Conservation (phyloP, 805 yeast genomes). For the Wickerhamomyces xylosicus region DNA sequence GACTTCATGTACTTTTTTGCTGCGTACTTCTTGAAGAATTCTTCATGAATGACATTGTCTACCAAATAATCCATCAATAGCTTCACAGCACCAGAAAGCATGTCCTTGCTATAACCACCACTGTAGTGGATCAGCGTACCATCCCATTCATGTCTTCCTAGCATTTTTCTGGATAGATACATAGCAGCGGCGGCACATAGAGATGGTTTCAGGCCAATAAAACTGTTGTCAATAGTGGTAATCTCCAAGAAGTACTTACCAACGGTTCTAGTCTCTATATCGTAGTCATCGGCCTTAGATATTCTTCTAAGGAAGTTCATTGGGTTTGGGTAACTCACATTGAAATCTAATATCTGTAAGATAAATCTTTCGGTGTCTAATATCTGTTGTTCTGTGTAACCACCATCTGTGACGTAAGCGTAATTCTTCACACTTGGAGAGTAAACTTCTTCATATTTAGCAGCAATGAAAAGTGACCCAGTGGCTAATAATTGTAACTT, state of each 20-base stretch:
- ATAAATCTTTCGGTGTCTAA: slow-evolving; percentile 76
- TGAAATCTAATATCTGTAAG: slow-evolving; percentile 59
- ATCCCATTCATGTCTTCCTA: slow-evolving; percentile 66
- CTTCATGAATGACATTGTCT: slow-evolving; percentile 80
- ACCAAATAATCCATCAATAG: slow-evolving; percentile 67
- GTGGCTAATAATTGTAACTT: slow-evolving; percentile 80
- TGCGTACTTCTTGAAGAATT: slow-evolving; percentile 86
- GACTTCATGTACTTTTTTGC: slow-evolving; percentile 82
- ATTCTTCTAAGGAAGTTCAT: slow-evolving; percentile 82
- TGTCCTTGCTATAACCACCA: slow-evolving; percentile 76
- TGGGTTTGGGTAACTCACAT: slow-evolving; percentile 79
- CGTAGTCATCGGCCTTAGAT: slow-evolving; percentile 86
- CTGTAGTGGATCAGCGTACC: slow-evolving; percentile 81
- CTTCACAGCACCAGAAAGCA: slow-evolving; percentile 60
- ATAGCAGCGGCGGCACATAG: slow-evolving; percentile 80
- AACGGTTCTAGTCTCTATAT: slow-evolving; percentile 70
- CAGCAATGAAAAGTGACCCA: slow-evolving; percentile 78
- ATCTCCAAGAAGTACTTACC: slow-evolving; percentile 81
- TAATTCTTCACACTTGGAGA: slow-evolving; percentile 79
- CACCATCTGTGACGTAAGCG: slow-evolving; percentile 82
- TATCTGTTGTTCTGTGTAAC: slow-evolving; percentile 71
- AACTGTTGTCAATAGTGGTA: slow-evolving; percentile 63
- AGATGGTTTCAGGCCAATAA: slow-evolving; percentile 68
- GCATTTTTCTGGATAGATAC: slow-evolving; percentile 68
- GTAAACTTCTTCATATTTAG: slow-evolving; percentile 88